Evolutionary conservation across 306 rosid species (phyloP).

Genomic region (Quillaja saponaria): DNA sequence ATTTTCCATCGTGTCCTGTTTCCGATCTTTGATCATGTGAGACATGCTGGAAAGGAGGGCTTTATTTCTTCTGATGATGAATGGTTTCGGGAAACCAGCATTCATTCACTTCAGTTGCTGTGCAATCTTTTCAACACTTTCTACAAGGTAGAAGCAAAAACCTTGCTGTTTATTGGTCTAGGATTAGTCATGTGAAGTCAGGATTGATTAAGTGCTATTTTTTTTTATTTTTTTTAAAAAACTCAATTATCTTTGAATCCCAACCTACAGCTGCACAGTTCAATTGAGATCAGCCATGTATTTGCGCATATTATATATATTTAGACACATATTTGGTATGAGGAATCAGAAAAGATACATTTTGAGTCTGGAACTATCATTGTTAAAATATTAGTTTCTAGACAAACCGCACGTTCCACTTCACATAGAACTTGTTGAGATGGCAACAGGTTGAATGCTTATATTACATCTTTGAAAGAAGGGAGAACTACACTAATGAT

Average conservation of each 20-base stretch:
- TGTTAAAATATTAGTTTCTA: too few species aligned
- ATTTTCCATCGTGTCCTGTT: conserved; percentile 95
- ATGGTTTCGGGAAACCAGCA: conserved; percentile 90
- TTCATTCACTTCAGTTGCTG: conserved; percentile 94
- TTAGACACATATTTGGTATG: too few species aligned
- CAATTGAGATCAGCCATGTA: too few species aligned
- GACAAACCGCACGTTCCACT: too few species aligned
- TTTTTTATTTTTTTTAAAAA: conserved; percentile 4
- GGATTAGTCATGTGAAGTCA: not conserved
- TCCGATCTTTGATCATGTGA: conserved; percentile 98
- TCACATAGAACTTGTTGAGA: too few species aligned
- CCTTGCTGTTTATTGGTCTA: conserved; percentile 16
- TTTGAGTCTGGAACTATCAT: too few species aligned
- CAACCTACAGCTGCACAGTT: conserved; percentile 1
- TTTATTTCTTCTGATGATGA: conserved; percentile 68
- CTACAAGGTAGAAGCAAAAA: conserved; percentile 66
- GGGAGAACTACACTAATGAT: too few species aligned
- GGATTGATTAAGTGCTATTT: conserved; percentile 13
- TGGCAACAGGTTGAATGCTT: too few species aligned
- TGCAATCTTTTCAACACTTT: conserved; percentile 99
- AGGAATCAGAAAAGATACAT: too few species aligned
- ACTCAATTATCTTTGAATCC: not conserved
- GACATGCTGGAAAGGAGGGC: conserved; percentile 91
- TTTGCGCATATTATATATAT: too few species aligned
- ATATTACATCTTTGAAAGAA: too few species aligned